phyloP scores from a whole-genome alignment of 306 rosid species.

The Datisca glomerata region DNA sequence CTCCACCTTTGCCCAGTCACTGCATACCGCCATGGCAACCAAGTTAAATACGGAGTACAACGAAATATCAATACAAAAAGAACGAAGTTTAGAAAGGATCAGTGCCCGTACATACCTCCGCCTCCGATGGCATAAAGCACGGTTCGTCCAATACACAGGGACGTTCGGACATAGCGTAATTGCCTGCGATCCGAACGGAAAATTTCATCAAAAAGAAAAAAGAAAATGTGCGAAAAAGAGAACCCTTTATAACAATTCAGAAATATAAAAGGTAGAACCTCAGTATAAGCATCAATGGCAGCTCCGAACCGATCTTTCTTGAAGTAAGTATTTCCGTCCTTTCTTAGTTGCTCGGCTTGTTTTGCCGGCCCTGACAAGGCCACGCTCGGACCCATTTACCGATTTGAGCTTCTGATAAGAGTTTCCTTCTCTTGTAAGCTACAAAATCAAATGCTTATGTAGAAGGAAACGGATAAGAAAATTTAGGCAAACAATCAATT shows the following conservation, averaged over 20 bases:
- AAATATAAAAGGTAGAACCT: conserved; percentile 29
- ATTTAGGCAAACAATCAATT: no score
- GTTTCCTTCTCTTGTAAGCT: not conserved
- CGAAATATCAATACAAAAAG: not conserved
- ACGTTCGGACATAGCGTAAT: conserved; percentile 75
- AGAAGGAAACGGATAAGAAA: not conserved
- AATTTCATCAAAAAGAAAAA: not conserved
- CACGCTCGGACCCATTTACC: conserved; percentile 36
- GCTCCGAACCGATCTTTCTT: conserved; percentile 68
- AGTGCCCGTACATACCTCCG: conserved; percentile 55
- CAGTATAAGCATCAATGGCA: conserved; percentile 91
- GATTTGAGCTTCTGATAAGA: not conserved
- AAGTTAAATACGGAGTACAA: not conserved
- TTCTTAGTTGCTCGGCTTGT: conserved; percentile 60
- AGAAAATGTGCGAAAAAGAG: not conserved
- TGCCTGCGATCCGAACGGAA: conserved; percentile 25
- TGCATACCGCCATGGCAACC: conserved; percentile 19
- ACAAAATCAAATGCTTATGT: not conserved
- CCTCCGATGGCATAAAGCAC: conserved; percentile 87
- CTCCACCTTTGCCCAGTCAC: conserved; percentile 81
- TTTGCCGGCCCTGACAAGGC: conserved; percentile 20
- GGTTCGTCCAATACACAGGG: conserved; percentile 75
- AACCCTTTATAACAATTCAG: not conserved
- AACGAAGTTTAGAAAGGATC: conserved; percentile 6
- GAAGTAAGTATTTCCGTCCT: conserved; percentile 68